These are phyloP conservation scores for Mycogone perniciosa DNA, from an alignment of 2,329 filamentous ascomycete genomes.

Conservation along the genomic window DNA sequence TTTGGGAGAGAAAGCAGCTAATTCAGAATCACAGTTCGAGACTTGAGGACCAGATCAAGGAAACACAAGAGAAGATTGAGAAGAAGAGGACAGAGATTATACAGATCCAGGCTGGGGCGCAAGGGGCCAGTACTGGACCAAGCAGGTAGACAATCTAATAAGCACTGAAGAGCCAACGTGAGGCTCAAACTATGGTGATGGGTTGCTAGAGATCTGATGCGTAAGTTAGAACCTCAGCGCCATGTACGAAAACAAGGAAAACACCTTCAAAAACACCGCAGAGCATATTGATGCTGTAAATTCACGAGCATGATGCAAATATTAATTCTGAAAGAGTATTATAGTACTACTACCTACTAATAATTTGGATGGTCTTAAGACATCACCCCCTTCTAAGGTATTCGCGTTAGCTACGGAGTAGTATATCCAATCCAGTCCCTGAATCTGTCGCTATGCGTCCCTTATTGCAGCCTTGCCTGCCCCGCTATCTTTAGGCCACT, in stretches of 20 bases:
- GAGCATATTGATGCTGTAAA: no score
- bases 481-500: slow-evolving; percentile 1
- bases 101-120: slow-evolving; percentile 45
- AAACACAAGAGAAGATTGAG: slow-evolving; percentile 50
- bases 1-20: slow-evolving; percentile 12
- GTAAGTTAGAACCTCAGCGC: no score
- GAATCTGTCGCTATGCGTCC: background rate
- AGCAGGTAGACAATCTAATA: slow-evolving; percentile 22
- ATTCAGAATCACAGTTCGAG: slow-evolving; percentile 23
- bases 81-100: slow-evolving; percentile 56
- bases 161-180: background rate
- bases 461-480: background rate
- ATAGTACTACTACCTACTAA: no score
- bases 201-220: no score
- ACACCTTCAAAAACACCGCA: no score
- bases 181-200: background rate
- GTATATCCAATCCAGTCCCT: slow-evolving; percentile 6
- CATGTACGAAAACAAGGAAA: no score
- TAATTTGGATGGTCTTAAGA: background rate
- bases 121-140: slow-evolving; percentile 33
- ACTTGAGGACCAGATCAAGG: slow-evolving; percentile 48
- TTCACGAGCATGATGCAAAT: no score
- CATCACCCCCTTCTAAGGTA: slow-evolving; percentile 3
- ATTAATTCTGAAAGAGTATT: no score
- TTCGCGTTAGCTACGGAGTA: background rate